Percentiles rank a stretch among this genome's conserved stretches.
phyloP scores from a whole-genome alignment of 441 rosid genomes.

The Metrosideros polymorpha region DNA sequence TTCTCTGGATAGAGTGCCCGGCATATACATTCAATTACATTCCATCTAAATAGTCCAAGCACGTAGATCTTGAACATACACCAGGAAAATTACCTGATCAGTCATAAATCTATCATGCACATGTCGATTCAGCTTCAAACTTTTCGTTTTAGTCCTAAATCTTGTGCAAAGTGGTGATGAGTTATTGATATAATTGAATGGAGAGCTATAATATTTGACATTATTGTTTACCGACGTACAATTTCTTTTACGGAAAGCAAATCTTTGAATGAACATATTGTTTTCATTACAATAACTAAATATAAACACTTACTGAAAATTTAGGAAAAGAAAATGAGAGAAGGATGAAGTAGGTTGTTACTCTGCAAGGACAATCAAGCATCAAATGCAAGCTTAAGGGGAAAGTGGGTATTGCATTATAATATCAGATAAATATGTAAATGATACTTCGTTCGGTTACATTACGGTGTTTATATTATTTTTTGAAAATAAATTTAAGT shows the following conservation, averaged over 20 bases:
- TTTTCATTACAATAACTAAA: background rate
- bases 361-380: background rate
- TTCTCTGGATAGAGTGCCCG: no score
- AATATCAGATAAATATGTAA: background rate
- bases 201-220: background rate
- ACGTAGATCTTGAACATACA: background rate
- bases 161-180: background rate
- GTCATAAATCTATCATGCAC: fast-evolving
- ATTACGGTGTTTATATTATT: background rate
- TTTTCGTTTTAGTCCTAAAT: no score
- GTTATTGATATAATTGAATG: background rate
- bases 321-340: background rate
- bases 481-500: background rate
- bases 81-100: background rate
- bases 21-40: background rate
- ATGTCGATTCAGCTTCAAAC: background rate
- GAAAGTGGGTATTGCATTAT: background rate
- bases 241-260: background rate
- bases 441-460: background rate
- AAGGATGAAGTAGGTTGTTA: background rate
- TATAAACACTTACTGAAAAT: background rate
- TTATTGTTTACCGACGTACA: background rate
- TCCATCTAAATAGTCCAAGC: background rate
- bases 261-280: background rate
- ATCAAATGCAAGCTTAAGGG: background rate